Conservation (phyloP, 805 yeast species). For the Starmerella potacharoeniae region DNA sequence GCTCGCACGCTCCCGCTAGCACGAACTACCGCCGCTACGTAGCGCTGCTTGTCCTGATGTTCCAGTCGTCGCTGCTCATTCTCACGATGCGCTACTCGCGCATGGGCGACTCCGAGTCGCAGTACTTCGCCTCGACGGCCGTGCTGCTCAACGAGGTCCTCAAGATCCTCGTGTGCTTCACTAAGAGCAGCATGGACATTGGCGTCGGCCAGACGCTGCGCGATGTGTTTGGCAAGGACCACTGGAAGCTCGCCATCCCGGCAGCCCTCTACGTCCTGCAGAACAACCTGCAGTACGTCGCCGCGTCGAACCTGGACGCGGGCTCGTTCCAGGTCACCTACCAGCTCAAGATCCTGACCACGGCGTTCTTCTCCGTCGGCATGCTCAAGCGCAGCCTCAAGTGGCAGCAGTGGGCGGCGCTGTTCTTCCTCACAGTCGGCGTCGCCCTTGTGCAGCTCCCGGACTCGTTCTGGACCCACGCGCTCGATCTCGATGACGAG, state of each 20-base stretch:
- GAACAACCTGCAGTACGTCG: constrained; percentile 33
- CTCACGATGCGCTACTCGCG: constrained; percentile 35
- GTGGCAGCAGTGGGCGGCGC: constrained; percentile 30
- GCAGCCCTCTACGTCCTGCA: constrained; percentile 34
- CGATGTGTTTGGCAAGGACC: constrained; percentile 30
- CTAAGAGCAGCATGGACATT: constrained; percentile 21
- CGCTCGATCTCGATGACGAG: constrained; percentile 13
- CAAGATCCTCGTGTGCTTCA: constrained; percentile 28
- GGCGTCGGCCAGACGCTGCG: constrained; percentile 22
- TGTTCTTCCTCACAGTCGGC: constrained; percentile 31
- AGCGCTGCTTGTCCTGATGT: constrained; percentile 31
- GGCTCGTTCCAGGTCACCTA: constrained; percentile 36
- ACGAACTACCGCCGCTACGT: constrained; percentile 22
- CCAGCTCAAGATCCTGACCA: constrained; percentile 35
- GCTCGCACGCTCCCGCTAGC: background rate
- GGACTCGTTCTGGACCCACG: constrained; percentile 13
- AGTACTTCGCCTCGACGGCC: constrained; percentile 33
- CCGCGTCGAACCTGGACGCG: constrained; percentile 34
- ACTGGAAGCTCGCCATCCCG: constrained; percentile 34
- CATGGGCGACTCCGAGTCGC: constrained; percentile 29
- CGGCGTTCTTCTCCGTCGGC: constrained; percentile 34
- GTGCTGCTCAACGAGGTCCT: constrained; percentile 33
- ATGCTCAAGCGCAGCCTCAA: constrained; percentile 29
- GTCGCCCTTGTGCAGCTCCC: constrained; percentile 35
- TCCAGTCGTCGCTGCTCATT: constrained; percentile 33